Evolutionary conservation across 352 stramenopile species (phyloP).

Genomic region (Phytophthora sansomeana): DNA sequence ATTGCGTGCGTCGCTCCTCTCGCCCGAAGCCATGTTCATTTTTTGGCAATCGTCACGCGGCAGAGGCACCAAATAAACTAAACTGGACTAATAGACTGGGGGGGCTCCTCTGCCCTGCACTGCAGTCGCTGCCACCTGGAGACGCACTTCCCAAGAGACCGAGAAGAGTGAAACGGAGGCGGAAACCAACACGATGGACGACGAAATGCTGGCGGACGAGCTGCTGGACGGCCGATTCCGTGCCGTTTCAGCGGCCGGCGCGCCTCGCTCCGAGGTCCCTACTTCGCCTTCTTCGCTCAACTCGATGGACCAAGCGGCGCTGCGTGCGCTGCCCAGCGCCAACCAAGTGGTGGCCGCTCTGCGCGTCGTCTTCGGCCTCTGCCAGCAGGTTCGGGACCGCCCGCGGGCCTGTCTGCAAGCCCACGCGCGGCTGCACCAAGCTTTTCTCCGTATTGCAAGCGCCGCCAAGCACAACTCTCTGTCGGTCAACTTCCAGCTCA

Average conservation of each 20-base stretch:
- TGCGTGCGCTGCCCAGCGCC: slow-evolving; percentile 40
- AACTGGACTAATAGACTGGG: not conserved
- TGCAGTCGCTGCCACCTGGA: slow-evolving; percentile 16
- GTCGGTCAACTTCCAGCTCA: slow-evolving; percentile 33
- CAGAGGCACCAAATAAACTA: not conserved
- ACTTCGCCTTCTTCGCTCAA: slow-evolving; percentile 30
- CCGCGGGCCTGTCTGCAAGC: slow-evolving; percentile 53
- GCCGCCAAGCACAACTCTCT: slow-evolving; percentile 39
- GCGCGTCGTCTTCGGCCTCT: slow-evolving; percentile 48
- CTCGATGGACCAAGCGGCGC: slow-evolving; percentile 31
- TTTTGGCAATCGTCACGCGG: not conserved
- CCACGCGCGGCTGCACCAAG: slow-evolving; percentile 57
- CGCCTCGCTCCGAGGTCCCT: slow-evolving; percentile 5
- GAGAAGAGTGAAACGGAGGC: slow-evolving; percentile 15
- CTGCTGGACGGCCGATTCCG: not conserved
- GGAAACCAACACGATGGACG: slow-evolving; percentile 36
- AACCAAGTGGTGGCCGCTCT: slow-evolving; percentile 47
- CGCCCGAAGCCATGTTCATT: slow-evolving; percentile 6
- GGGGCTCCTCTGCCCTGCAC: slow-evolving; percentile 6
- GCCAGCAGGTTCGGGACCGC: slow-evolving; percentile 52
- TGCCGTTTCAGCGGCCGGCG: slow-evolving; percentile 9
- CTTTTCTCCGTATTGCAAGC: slow-evolving; percentile 51
- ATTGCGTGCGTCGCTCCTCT: no score
- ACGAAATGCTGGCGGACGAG: slow-evolving; percentile 9
- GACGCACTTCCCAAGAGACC: slow-evolving; percentile 25